Conservation (phyloP, 495 filamentous ascomycete species). For the Penicillium salamii region DNA sequence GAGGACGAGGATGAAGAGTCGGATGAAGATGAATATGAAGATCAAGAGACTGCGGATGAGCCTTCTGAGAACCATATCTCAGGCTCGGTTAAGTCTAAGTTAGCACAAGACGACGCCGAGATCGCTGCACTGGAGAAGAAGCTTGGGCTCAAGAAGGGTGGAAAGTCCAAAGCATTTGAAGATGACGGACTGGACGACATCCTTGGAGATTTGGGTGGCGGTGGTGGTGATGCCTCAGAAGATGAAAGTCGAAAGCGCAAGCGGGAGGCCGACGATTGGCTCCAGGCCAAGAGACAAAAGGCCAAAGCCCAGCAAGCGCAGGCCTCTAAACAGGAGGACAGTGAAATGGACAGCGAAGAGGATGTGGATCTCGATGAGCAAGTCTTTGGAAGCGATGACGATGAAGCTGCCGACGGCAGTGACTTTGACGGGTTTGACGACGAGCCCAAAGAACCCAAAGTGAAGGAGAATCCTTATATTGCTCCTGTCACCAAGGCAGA, state of each 20-base stretch:
- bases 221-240: constrained; percentile 47
- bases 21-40: constrained; percentile 22
- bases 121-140: constrained; percentile 88
- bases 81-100: constrained; percentile 57
- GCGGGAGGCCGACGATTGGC: constrained; percentile 53
- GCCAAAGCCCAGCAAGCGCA: constrained; percentile 44
- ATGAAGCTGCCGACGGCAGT: constrained; percentile 25
- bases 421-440: constrained; percentile 43
- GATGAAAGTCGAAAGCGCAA: constrained; percentile 52
- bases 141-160: constrained; percentile 78
- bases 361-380: constrained; percentile 29
- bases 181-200: constrained; percentile 84
- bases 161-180: constrained; percentile 69
- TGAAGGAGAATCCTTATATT: constrained; percentile 62
- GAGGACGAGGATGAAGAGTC: constrained; percentile 10
- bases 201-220: constrained; percentile 64
- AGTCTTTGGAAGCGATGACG: constrained; percentile 26
- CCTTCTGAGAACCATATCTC: constrained; percentile 37
- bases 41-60: constrained; percentile 4
- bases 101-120: constrained; percentile 74
- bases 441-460: constrained; percentile 33
- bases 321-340: constrained; percentile 21
- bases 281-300: constrained; percentile 66
- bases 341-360: constrained; percentile 27
- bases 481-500: constrained; percentile 44